A percentile compares a stretch with the other conserved stretches of the same genome.
phyloP scores from a whole-genome alignment of 2,329 filamentous ascomycete species.

The Waltergamsia citrina region DNA sequence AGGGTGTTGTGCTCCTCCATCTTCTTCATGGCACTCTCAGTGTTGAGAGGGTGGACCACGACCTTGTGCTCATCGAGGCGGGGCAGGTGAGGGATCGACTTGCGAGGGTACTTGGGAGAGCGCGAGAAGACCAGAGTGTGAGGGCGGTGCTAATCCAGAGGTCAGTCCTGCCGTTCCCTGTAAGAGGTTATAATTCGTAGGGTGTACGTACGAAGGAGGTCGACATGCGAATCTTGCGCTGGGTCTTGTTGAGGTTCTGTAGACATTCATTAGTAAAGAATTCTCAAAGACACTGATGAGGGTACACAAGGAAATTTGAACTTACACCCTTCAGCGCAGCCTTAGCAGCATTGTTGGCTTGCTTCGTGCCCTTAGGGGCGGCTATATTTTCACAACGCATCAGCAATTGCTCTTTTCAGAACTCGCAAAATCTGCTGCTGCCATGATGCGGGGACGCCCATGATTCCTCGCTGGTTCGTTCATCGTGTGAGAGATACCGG shows the following conservation, averaged over 20 bases:
- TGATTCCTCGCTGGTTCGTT: conserved; percentile 4
- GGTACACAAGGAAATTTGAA: conserved; percentile 17
- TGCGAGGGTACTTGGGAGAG: conserved; percentile 91
- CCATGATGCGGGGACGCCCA: conserved; percentile 37
- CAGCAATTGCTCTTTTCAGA: conserved; percentile 64
- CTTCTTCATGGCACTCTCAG: conserved; percentile 99
- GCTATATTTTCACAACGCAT: conserved; percentile 47
- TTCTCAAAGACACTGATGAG: neutral
- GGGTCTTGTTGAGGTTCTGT: conserved; percentile 61
- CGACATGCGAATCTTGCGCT: conserved; percentile 82
- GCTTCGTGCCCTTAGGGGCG: conserved; percentile 60
- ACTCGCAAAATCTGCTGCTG: conserved; percentile 72
- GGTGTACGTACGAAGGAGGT: too few species aligned
- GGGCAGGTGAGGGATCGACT: conserved; percentile 81
- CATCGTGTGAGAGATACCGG: neutral
- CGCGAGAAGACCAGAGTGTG: conserved; percentile 93
- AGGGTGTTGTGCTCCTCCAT: conserved; percentile 99
- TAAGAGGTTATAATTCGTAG: too few species aligned
- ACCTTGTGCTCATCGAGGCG: conserved; percentile 97
- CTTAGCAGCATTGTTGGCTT: conserved; percentile 92
- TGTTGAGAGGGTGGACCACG: conserved; percentile 97
- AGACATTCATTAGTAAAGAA: conserved; percentile 5
- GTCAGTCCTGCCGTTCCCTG: too few species aligned
- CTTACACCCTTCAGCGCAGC: conserved; percentile 92
- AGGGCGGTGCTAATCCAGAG: too few species aligned